phyloP scores from a whole-genome alignment of 176 grass and related monocot species.

The Carex parvula region DNA sequence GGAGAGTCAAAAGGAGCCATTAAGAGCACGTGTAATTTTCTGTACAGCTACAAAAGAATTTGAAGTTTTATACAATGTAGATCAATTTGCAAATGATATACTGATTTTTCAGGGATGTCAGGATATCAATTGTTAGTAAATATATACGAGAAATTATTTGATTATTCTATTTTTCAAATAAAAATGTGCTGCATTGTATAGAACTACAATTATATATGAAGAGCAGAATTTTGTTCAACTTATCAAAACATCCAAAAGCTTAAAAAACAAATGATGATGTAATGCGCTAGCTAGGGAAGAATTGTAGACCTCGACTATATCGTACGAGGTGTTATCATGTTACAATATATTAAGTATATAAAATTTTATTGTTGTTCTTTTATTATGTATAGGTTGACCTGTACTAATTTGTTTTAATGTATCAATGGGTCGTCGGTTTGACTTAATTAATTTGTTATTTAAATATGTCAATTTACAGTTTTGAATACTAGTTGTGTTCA shows the following conservation, averaged over 20 bases:
- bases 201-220: neutral
- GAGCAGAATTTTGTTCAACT: neutral
- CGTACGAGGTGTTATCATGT: neutral
- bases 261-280: neutral
- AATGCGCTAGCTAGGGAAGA: neutral
- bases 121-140: neutral
- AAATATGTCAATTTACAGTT: constrained; percentile 7
- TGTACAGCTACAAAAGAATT: neutral
- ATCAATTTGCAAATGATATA: neutral
- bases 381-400: neutral
- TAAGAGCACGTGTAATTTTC: neutral
- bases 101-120: neutral
- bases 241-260: neutral
- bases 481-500: neutral
- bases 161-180: neutral
- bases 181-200: neutral
- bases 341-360: neutral
- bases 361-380: neutral
- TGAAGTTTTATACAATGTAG: no score
- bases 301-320: neutral
- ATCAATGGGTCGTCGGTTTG: neutral
- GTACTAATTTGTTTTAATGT: neutral
- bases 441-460: neutral
- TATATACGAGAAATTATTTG: neutral
- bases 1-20: neutral